These are phyloP conservation scores for Colletotrichum destructivum DNA, from an alignment of 2,329 filamentous ascomycete species.

Conservation along the genomic window DNA sequence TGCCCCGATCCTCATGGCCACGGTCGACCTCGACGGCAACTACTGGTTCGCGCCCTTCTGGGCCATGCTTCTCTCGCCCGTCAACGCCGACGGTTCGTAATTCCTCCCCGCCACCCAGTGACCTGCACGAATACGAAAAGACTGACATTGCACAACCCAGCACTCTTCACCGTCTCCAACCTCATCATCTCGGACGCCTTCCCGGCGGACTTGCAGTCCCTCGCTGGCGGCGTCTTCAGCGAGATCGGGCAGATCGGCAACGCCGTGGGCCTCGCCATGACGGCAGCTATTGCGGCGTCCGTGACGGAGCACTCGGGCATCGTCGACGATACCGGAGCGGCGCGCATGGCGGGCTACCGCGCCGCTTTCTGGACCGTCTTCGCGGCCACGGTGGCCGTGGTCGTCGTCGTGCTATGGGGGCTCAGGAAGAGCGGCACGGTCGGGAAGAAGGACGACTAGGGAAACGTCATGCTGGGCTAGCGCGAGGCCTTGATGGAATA, in stretches of 20 bases:
- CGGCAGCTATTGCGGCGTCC: constrained; percentile 62
- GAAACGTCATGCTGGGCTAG: neutral
- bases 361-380: constrained; percentile 69
- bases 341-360: constrained; percentile 66
- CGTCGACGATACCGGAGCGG: constrained; percentile 45
- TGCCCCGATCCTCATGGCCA: constrained; percentile 69
- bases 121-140: neutral
- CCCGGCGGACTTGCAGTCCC: constrained; percentile 66
- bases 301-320: constrained; percentile 58
- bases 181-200: constrained; percentile 70
- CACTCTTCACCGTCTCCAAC: constrained; percentile 69
- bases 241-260: constrained; percentile 71
- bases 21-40: constrained; percentile 60
- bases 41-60: constrained; percentile 66
- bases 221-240: constrained; percentile 74
- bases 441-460: constrained; percentile 58
- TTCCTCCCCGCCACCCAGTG: too few relatives aligned
- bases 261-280: constrained; percentile 66
- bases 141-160: constrained; percentile 43
- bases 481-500: neutral
- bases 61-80: constrained; percentile 61
- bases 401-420: constrained; percentile 57
- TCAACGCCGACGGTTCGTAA: constrained; percentile 58
- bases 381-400: constrained; percentile 57
- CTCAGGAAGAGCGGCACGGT: constrained; percentile 63